Base-by-base conservation (phyloP, 805 yeast genomes). In the Spathaspora hagerdaliae region DNA sequence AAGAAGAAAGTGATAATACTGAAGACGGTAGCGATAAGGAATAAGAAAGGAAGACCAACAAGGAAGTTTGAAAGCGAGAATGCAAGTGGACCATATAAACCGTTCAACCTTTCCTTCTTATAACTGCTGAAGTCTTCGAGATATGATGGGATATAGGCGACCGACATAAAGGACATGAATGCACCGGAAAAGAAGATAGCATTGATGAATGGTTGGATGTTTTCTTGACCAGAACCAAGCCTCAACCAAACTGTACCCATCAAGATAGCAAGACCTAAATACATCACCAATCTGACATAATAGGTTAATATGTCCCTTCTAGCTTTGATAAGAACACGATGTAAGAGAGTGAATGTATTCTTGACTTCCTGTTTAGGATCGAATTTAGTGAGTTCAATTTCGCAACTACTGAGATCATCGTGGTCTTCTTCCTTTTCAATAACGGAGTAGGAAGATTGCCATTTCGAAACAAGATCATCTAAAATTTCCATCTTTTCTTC, bases 101-200 rank as follows among this genome's bases (percentile, higher is more conserved):
- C 73, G 47, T 69, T 69, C 43, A 53, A 44, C n/a, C 58, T 48
- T 36, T 69, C 73, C 46, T 65, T 61, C 36, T 50, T 53, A 50
- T 51, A 68, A 12, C 63, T 44, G 7, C 50, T 45, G 44, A 51
- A 60, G 44, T 67, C 73, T 49, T 67, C 73, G 14, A 69, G 48
- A 45, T 58, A 67, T 8, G 74, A 59, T 11, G 73, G 74, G 43
- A 69, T 64, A 46, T 67, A 67, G 3, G 73, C 74, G 31, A 69
- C 74, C 1, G 71, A 58, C 74, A 69, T 69, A 48, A 68, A 68
- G n/a, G 71, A 67, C 73, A 68, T 69, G 52, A 69, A 69, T 8
- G 74, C 74, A n/a, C 72, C 73, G 13, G 69, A 63, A 51, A 69
- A 69, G 56, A 69, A 69, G 36, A 69, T 62, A 12, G 71, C 73